These are phyloP conservation scores for Scleroderma citrinum DNA, from an alignment of 768 basidiomycete genomes.

Conservation along the genomic window DNA sequence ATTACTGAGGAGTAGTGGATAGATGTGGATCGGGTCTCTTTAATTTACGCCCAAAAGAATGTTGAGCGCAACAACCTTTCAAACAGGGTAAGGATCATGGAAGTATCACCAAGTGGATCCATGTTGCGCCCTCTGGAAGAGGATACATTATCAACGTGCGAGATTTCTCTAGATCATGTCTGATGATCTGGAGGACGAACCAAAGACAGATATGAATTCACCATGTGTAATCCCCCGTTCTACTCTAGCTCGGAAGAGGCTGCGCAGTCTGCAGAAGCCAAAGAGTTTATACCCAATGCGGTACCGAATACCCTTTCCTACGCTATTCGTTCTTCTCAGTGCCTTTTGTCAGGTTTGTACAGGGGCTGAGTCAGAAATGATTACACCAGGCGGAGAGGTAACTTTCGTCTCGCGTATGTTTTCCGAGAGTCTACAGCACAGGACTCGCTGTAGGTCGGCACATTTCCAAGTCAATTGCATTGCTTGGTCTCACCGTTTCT, in stretches of 20 bases:
- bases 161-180: not conserved
- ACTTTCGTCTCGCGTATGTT: constrained; percentile 76
- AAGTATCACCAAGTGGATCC: constrained; percentile 29
- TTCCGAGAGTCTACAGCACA: constrained; percentile 52
- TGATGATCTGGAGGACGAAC: not conserved
- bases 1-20: not conserved
- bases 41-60: constrained; percentile 49
- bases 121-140: constrained; percentile 37
- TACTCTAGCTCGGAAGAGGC: constrained; percentile 76
- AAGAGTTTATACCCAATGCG: constrained; percentile 62
- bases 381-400: constrained; percentile 82
- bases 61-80: constrained; percentile 51
- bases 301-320: constrained; percentile 36
- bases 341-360: constrained; percentile 62
- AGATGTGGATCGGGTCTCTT: constrained; percentile 73
- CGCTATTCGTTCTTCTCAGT: not conserved
- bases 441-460: constrained; percentile 53
- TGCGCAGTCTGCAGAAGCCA: constrained; percentile 46
- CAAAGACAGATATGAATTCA: constrained; percentile 55
- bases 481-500: not conserved
- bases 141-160: constrained; percentile 4
- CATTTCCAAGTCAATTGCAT: not conserved
- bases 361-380: constrained; percentile 82
- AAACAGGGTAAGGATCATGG: constrained; percentile 44
- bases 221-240: constrained; percentile 97